Conservation (phyloP, 768 basidiomycete genomes). For the Phanerodontia chrysosporium region DNA sequence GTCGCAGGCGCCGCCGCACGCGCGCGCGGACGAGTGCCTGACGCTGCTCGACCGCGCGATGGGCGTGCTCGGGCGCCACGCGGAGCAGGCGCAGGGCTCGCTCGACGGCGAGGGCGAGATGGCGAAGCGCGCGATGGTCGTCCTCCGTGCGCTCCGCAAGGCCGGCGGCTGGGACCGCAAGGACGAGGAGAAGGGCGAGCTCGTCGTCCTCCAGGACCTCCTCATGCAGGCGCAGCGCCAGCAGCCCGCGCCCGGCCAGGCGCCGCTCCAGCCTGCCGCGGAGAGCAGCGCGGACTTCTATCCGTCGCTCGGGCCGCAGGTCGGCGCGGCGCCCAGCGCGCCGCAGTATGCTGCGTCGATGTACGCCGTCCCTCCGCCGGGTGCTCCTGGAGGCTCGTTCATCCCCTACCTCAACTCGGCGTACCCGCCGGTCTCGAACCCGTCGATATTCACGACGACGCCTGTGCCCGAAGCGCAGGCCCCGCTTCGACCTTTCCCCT, state of each 20-base stretch:
- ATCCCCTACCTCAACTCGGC: slow-evolving; percentile 3
- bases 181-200: slow-evolving; percentile 11
- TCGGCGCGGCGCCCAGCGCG: background rate
- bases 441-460: background rate
- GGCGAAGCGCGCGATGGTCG: slow-evolving; percentile 36
- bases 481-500: background rate
- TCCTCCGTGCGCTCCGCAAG: slow-evolving; percentile 31
- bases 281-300: background rate
- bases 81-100: slow-evolving; percentile 23
- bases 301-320: background rate
- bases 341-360: background rate
- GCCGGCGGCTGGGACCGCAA: slow-evolving; percentile 22
- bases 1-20: slow-evolving; percentile 35
- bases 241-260: background rate
- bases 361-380: background rate
- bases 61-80: slow-evolving; percentile 27
- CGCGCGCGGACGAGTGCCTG: slow-evolving; percentile 31
- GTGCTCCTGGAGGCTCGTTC: background rate
- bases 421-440: background rate
- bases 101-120: slow-evolving; percentile 33
- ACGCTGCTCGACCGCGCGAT: slow-evolving; percentile 35
- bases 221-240: slow-evolving; percentile 6
- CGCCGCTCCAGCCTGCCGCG: background rate
- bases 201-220: slow-evolving; percentile 10
- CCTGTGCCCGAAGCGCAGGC: background rate